These are phyloP conservation scores for Zygosaccharomyces pseudorouxii DNA, from an alignment of 805 yeast species.

Conservation along the genomic window DNA sequence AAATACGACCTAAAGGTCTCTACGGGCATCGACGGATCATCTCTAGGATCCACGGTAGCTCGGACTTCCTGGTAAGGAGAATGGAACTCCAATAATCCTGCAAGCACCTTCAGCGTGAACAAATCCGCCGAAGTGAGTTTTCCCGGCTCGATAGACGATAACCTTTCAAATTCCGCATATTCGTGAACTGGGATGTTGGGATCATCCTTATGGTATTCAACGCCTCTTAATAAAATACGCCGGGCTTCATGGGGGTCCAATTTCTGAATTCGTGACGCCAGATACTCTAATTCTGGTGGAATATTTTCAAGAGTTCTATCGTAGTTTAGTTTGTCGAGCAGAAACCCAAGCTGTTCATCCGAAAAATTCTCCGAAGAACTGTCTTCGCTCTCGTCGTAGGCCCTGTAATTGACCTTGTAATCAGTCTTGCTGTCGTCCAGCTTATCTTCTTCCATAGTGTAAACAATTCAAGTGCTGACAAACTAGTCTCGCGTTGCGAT, in stretches of 20 bases:
- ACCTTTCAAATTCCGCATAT: slow-evolving; percentile 30
- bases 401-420: background rate
- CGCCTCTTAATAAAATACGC: slow-evolving; percentile 38
- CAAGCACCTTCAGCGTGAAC: slow-evolving; percentile 30
- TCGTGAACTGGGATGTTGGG: slow-evolving; percentile 39
- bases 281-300: slow-evolving; percentile 31
- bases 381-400: background rate
- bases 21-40: slow-evolving; percentile 44
- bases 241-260: slow-evolving; percentile 39
- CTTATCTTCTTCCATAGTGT: background rate
- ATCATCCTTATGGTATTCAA: slow-evolving; percentile 43
- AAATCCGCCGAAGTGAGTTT: slow-evolving; percentile 23
- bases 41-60: slow-evolving; percentile 51
- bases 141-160: slow-evolving; percentile 21
- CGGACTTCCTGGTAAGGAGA: slow-evolving; percentile 67
- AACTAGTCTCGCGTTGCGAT: background rate
- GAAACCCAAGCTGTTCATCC: background rate
- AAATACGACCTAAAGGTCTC: slow-evolving; percentile 45
- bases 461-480: background rate
- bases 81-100: slow-evolving; percentile 38
- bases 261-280: slow-evolving; percentile 39
- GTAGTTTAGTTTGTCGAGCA: slow-evolving; percentile 7
- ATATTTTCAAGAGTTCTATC: slow-evolving; percentile 15
- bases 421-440: background rate
- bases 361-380: background rate